These are phyloP conservation scores for Aspergillus nomiae DNA, from an alignment of 2,329 filamentous ascomycete species.

Conservation along the genomic window DNA sequence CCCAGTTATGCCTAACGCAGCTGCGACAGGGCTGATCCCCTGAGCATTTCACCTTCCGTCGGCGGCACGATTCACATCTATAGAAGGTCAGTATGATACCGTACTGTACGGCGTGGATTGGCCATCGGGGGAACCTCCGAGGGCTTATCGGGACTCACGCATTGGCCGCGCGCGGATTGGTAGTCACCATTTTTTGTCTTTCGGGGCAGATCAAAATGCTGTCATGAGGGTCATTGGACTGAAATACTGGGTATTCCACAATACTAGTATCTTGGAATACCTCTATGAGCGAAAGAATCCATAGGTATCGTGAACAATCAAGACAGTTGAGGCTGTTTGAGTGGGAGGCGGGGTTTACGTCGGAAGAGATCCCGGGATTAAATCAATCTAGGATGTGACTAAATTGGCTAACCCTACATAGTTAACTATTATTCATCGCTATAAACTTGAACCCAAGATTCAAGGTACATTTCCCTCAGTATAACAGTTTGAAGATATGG, in stretches of 20 bases:
- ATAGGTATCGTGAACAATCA: background rate
- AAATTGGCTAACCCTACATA: background rate
- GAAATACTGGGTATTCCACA: background rate
- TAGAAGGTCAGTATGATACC: background rate
- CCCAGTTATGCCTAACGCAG: constrained; percentile 21
- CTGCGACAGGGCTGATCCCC: constrained; percentile 23
- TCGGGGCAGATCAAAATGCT: background rate
- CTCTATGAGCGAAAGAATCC: background rate
- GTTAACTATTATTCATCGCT: background rate
- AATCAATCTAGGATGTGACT: background rate
- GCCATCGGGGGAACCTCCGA: background rate
- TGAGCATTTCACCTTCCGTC: constrained; percentile 25
- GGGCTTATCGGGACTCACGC: background rate
- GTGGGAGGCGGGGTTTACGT: background rate
- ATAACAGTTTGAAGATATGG: background rate
- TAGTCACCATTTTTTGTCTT: background rate
- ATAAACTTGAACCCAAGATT: too few relatives aligned
- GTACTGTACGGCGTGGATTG: background rate
- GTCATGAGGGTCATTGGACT: background rate
- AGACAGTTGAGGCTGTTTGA: background rate
- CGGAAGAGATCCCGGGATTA: background rate
- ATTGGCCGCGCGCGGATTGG: background rate
- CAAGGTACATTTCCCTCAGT: background rate
- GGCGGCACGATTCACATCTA: constrained; percentile 16
- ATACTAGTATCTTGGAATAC: background rate